Evolutionary conservation across 2,329 filamentous ascomycete genomes (phyloP).

Genomic region (Emergomyces africanus): DNA sequence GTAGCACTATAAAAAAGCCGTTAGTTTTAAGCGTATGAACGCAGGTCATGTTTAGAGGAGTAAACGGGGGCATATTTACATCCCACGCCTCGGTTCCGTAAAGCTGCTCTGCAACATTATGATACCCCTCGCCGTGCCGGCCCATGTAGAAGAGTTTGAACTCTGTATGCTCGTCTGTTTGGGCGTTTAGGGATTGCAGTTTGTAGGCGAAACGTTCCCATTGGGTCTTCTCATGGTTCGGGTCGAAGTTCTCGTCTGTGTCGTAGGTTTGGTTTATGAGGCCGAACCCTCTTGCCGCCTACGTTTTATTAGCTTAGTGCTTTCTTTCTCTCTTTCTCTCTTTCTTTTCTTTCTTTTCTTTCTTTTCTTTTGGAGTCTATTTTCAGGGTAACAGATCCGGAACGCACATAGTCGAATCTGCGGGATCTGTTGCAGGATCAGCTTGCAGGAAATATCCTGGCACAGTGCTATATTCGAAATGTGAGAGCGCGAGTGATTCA

Average conservation of each 20-base stretch:
- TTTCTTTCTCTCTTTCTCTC: background rate
- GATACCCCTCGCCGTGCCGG: slow-evolving; percentile 48
- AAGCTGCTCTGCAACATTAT: slow-evolving; percentile 47
- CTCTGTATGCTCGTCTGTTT: slow-evolving; percentile 23
- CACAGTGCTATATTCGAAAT: slow-evolving; percentile 29
- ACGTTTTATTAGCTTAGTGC: background rate
- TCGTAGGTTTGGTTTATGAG: slow-evolving; percentile 36
- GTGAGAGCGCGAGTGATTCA: slow-evolving; percentile 5
- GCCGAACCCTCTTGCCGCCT: slow-evolving; percentile 28
- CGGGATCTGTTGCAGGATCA: slow-evolving; percentile 34
- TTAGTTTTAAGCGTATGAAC: background rate
- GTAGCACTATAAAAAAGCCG: slow-evolving; percentile 32
- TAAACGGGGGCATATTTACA: slow-evolving; percentile 26
- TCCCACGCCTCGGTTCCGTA: slow-evolving; percentile 51
- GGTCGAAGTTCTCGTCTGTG: slow-evolving; percentile 22
- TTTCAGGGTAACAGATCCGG: background rate
- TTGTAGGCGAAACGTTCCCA: slow-evolving; percentile 43
- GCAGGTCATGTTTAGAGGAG: too few relatives aligned
- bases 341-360: too few relatives aligned
- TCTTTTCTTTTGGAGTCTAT: background rate
- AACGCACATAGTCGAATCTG: slow-evolving; percentile 36
- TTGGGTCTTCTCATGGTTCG: slow-evolving; percentile 32
- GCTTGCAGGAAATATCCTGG: slow-evolving; percentile 40
- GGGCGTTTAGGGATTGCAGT: slow-evolving; percentile 33
- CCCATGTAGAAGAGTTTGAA: slow-evolving; percentile 48